Percentiles rank a stretch among this genome's conserved stretches.
phyloP scores from a whole-genome alignment of 176 grass and related monocot species.

The Thalia dealbata region DNA sequence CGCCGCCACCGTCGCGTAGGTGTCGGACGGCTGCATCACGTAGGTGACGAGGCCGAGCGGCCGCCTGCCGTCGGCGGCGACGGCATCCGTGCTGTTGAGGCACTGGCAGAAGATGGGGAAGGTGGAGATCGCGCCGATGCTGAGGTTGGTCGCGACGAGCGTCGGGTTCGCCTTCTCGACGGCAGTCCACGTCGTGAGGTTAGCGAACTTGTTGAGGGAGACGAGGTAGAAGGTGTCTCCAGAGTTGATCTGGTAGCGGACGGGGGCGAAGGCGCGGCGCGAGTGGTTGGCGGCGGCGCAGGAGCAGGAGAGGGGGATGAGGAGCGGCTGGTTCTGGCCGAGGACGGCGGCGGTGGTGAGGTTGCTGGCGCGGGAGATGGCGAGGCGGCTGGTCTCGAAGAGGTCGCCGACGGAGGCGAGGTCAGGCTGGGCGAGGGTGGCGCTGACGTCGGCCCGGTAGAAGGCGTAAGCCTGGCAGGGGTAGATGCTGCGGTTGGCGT shows the following conservation, averaged over 20 bases:
- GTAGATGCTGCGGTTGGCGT: constrained; percentile 33
- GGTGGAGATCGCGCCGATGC: background rate
- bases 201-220: constrained; percentile 31
- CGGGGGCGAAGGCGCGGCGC: constrained; percentile 37
- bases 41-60: constrained; percentile 60
- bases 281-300: constrained; percentile 22
- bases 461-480: constrained; percentile 80
- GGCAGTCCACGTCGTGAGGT: background rate
- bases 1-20: constrained; percentile 49
- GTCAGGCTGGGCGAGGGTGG: constrained; percentile 22
- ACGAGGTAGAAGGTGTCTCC: constrained; percentile 68
- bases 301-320: constrained; percentile 60
- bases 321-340: constrained; percentile 38
- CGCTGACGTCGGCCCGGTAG: constrained; percentile 37
- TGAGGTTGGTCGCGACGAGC: background rate
- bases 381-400: constrained; percentile 57
- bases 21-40: constrained; percentile 67
- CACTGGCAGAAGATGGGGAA: constrained; percentile 15
- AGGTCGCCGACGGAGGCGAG: constrained; percentile 49
- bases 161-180: background rate
- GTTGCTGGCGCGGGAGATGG: constrained; percentile 69
- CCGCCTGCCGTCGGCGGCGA: constrained; percentile 1
- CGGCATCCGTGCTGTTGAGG: background rate
- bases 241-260: constrained; percentile 47
- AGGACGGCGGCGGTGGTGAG: constrained; percentile 29